phyloP scores from a whole-genome alignment of 2,329 filamentous ascomycete species.

The Penicillium olsonii region DNA sequence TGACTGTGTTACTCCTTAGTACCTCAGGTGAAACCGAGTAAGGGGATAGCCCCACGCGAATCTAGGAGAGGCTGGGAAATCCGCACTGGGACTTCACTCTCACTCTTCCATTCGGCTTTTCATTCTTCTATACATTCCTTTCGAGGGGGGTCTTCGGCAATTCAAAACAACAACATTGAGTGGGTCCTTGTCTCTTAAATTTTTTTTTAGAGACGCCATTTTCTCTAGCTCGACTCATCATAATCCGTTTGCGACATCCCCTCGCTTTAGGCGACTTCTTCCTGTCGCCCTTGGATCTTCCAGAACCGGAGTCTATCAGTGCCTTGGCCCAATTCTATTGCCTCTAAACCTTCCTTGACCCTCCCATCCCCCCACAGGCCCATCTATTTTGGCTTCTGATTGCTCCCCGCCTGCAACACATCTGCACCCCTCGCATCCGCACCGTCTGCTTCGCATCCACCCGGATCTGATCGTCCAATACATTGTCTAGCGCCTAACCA shows the following conservation, averaged over 20 bases:
- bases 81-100: background rate
- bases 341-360: conserved; percentile 8
- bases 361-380: conserved; percentile 15
- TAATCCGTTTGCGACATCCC: conserved; percentile 13
- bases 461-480: conserved; percentile 14
- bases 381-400: conserved; percentile 11
- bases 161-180: conserved; percentile 10
- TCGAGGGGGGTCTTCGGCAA: background rate
- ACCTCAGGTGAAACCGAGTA: background rate
- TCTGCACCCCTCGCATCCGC: conserved; percentile 26
- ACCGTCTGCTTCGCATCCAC: conserved; percentile 11
- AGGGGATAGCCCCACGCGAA: conserved; percentile 4
- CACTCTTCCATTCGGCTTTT: conserved; percentile 5
- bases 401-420: conserved; percentile 12
- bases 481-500: conserved; percentile 17
- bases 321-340: conserved; percentile 7
- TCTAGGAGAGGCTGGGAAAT: conserved; percentile 1
- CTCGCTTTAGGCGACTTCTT: conserved; percentile 11
- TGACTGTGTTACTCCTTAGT: background rate
- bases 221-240: conserved; percentile 12
- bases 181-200: conserved; percentile 2
- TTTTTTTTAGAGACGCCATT: background rate
- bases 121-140: conserved; percentile 17
- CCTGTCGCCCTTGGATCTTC: conserved; percentile 5
- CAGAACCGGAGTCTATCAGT: background rate